These are phyloP conservation scores for Malus orientalis DNA, from an alignment of 306 rosid genomes.

Conservation along the genomic window DNA sequence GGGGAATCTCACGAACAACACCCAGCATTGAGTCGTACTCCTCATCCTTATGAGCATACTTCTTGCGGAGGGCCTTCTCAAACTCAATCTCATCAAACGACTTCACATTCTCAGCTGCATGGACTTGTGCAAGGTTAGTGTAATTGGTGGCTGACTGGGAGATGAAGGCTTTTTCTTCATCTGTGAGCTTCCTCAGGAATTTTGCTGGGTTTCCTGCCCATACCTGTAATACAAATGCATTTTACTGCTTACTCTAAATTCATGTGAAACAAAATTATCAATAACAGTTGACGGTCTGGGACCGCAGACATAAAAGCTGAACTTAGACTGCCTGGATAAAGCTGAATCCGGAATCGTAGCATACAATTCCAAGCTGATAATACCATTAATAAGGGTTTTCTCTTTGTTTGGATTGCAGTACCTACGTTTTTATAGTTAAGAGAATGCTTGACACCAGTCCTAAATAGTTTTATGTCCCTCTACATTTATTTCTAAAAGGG, in stretches of 20 bases:
- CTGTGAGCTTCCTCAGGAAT: conserved; percentile 84
- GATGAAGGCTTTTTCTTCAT: conserved; percentile 74
- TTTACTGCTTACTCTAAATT: not conserved
- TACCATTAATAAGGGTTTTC: not conserved
- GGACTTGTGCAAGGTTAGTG: conserved; percentile 73
- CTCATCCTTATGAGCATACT: conserved; percentile 55
- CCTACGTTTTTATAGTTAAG: not conserved
- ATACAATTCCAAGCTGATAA: not conserved
- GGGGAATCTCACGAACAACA: conserved; percentile 53
- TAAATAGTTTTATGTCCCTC: not conserved
- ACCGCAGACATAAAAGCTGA: not conserved
- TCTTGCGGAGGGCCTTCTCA: conserved; percentile 69
- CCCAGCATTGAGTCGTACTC: conserved; percentile 62
- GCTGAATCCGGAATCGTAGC: not conserved
- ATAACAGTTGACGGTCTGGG: not conserved
- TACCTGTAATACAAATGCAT: conserved; percentile 32
- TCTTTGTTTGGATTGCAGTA: not conserved
- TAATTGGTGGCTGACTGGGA: conserved; percentile 71
- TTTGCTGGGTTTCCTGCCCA: conserved; percentile 97
- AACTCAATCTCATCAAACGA: conserved; percentile 67
- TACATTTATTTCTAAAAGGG: not conserved
- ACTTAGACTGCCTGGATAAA: not conserved
- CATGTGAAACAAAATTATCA: not conserved
- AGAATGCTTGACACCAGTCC: not conserved
- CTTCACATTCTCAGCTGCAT: conserved; percentile 86